A percentile compares a stretch with the other conserved stretches of the same genome.
These are phyloP conservation scores for Pythium vanterpoolii DNA, from an alignment of 352 stramenopile species.

Conservation along the genomic window DNA sequence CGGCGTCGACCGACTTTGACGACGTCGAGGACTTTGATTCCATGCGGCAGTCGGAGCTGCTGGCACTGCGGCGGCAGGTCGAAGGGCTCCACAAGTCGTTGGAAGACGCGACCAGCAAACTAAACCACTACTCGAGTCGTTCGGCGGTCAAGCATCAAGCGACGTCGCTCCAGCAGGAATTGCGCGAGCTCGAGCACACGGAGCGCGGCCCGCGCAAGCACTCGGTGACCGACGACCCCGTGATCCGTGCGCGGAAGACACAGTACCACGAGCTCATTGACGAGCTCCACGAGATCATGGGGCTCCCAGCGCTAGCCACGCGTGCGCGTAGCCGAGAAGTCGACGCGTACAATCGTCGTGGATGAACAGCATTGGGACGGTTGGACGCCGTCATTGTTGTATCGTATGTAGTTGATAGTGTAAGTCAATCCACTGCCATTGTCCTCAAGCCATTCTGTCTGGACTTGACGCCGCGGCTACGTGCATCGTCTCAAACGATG, in stretches of 20 bases:
- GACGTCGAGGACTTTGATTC: slow-evolving; percentile 20
- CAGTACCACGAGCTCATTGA: slow-evolving; percentile 51
- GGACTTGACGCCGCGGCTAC: too few species aligned
- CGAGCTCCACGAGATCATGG: slow-evolving; percentile 78
- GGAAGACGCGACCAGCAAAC: slow-evolving; percentile 46
- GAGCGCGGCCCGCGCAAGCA: slow-evolving; percentile 7
- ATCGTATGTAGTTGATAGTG: not conserved
- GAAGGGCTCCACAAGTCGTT: slow-evolving; percentile 47
- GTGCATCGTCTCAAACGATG: too few species aligned
- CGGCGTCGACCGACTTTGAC: slow-evolving; percentile 26
- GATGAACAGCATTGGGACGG: not conserved
- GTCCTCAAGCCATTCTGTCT: too few species aligned
- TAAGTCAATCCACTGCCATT: too few species aligned
- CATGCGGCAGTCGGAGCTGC: slow-evolving; percentile 38
- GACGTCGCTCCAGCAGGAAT: slow-evolving; percentile 14
- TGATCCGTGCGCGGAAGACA: slow-evolving; percentile 27
- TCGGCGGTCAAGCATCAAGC: slow-evolving; percentile 22
- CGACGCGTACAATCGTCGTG: not conserved
- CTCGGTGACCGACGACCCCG: slow-evolving; percentile 26
- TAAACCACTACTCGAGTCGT: slow-evolving; percentile 35
- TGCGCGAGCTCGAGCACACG: slow-evolving; percentile 4
- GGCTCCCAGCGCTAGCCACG: slow-evolving; percentile 29
- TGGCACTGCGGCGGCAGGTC: slow-evolving; percentile 43
- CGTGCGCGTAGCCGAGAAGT: too few species aligned
- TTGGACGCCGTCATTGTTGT: too few species aligned